These are phyloP conservation scores for Escovopsis sp. DNA, from an alignment of 2,329 filamentous ascomycete genomes.

Conservation along the genomic window DNA sequence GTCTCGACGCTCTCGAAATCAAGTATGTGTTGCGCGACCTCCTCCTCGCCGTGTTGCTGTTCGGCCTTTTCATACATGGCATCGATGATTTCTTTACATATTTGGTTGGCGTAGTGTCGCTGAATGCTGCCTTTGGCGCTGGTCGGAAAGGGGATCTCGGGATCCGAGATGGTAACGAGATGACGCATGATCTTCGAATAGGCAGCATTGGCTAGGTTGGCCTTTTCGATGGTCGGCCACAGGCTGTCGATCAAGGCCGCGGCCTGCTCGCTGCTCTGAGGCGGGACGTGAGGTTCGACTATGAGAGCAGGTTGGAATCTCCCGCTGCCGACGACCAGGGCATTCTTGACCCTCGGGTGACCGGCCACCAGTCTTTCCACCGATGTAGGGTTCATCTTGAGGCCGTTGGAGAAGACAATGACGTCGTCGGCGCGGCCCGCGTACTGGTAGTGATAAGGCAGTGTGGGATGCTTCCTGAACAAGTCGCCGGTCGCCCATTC, in stretches of 20 bases:
- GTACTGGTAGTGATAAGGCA: slow-evolving; percentile 19
- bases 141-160: slow-evolving; percentile 27
- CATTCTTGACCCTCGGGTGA: slow-evolving; percentile 16
- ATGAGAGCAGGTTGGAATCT: slow-evolving; percentile 32
- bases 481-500: slow-evolving; percentile 24
- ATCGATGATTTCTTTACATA: slow-evolving; percentile 30
- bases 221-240: slow-evolving; percentile 28
- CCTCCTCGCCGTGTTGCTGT: background rate
- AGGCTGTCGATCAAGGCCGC: slow-evolving; percentile 24
- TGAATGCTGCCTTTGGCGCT: slow-evolving; percentile 33
- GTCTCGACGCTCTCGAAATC: slow-evolving; percentile 11
- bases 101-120: slow-evolving; percentile 21
- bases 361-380: slow-evolving; percentile 19
- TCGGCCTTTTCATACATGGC: slow-evolving; percentile 21
- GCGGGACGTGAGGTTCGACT: slow-evolving; percentile 26
- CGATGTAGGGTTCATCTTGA: slow-evolving; percentile 26
- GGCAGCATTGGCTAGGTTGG: slow-evolving; percentile 28
- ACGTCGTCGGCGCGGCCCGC: slow-evolving; percentile 24
- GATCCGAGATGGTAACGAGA: slow-evolving; percentile 24
- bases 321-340: slow-evolving; percentile 27
- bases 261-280: slow-evolving; percentile 10
- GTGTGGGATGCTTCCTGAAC: slow-evolving; percentile 19
- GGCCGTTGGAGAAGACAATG: slow-evolving; percentile 26
- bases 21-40: background rate
- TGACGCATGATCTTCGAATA: slow-evolving; percentile 30